Evolutionary conservation across 2,329 filamentous ascomycete species (phyloP).

Genomic region (Leptosphaerulina australis): DNA sequence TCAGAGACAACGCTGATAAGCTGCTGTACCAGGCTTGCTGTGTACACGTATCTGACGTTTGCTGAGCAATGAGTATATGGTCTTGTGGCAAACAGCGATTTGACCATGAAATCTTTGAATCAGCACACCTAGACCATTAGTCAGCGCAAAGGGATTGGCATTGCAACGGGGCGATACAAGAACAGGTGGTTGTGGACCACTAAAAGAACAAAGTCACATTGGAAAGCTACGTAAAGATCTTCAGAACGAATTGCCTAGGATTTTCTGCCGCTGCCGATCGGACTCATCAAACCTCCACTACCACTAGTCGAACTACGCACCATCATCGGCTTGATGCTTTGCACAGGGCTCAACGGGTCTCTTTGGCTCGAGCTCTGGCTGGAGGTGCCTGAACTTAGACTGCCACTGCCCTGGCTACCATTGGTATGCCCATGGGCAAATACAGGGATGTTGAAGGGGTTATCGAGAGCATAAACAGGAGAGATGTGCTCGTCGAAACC

Average conservation of each 20-base stretch:
- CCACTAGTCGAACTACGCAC: conserved; percentile 40
- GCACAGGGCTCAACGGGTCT: conserved; percentile 49
- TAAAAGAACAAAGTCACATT: conserved; percentile 40
- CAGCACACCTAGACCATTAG: no score
- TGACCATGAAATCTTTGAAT: no score
- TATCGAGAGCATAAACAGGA: conserved; percentile 37
- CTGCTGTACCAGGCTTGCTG: no score
- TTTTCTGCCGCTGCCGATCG: conserved; percentile 36
- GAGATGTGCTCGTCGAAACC: conserved; percentile 47
- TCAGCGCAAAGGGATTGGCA: no score
- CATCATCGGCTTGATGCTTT: conserved; percentile 43
- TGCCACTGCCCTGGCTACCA: conserved; percentile 58
- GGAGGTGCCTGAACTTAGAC: conserved; percentile 52
- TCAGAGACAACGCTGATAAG: no score
- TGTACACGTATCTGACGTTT: no score
- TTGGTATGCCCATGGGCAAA: conserved; percentile 43
- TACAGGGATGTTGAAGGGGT: conserved; percentile 49
- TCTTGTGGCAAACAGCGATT: no score
- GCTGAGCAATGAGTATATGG: no score
- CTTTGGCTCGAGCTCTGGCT: conserved; percentile 48
- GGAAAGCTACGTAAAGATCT: conserved; percentile 31
- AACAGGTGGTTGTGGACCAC: not conserved
- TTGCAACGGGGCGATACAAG: no score
- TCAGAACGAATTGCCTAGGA: conserved; percentile 22
- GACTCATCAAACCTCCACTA: conserved; percentile 41